Evolutionary conservation across 2,329 filamentous ascomycete genomes (phyloP), one percentile per base, ranked within the genome.

Genomic region (Camptophora hylomeconis): DNA sequence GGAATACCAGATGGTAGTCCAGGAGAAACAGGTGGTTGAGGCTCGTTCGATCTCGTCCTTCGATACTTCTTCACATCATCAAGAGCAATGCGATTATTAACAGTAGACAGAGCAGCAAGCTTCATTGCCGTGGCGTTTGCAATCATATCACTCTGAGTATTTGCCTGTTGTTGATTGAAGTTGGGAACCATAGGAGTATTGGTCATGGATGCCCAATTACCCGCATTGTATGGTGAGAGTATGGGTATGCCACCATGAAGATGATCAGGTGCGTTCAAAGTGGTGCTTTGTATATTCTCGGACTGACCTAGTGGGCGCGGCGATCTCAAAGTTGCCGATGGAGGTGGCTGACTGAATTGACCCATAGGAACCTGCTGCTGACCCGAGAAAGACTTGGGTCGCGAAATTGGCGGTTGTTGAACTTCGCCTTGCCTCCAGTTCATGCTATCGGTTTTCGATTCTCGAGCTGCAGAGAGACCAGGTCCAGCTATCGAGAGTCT

Each of bases 111-210:
- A 11, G 89, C 89, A 24, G 89, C 89, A 28, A 98, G 70, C 56
- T 98, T 98, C 89, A 98, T 98, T 13, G 89, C 89, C 10, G 89
- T 95, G 15, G 89, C 89, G 51, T 95, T 98, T 35, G 89, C 89
- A 33, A 98, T 80, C 87, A 95, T 95, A 49, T 98, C 89, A 10
- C 84, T 86, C 53, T 94, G 86, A 32, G 69, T 75, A 38, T 63
- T 64, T 10, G 65, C 49, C 44, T 63, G 65, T 36, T 66, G 58
- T 17, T 55, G 54, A 39, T 69, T 77, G 55, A 95, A 98, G 42
- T 76, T 87, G 21, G 82, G 63, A 4, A 87, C 81, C 80, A 95
- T 92, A 2, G 89, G 89, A 2, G 89, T 98, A 59, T 93, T 95
- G 40, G 92, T 77, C 80, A 94, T 92, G 6, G 89, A 95, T 14